Base-by-base conservation (phyloP, 2,329 filamentous ascomycete genomes). In the Xylaria sp. region DNA sequence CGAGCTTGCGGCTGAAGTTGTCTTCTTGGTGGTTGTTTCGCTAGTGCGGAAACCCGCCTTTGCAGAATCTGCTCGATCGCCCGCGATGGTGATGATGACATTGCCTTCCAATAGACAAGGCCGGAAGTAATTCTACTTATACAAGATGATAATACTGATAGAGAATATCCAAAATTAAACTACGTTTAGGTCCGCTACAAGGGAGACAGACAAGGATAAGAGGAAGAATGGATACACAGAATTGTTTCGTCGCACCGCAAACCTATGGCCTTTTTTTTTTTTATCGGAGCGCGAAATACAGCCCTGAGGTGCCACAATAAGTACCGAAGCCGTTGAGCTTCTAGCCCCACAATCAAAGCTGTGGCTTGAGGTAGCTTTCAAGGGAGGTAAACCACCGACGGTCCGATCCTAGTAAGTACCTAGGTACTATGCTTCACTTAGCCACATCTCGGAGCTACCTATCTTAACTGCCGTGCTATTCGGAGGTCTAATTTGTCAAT, bases 1-100 rank as follows among this genome's bases (percentile, higher is more conserved):
- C 25, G 23, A 69, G 66, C 63, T 72, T 71, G 69, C 59, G 61
- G 62, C 67, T 69, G 69, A 65, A 63, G 48, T 70, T 54, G 58
- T 66, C 37, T 68, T 16, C 44, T 40, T 53, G 37, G 58, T 57
- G 48, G 58, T 57, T 60, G 70, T 63, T 40, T 69, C 50, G 58
- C 40, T 66, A 69, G 57, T 50, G 66, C 59, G 60, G 58, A 47
- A 53, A 65, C 60, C 61, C 70, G 66, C 65, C 66, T 66, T 23
- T 57, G 70, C 59, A 68, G 65, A 71, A 58, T 72, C 66, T 73
- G 69, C 65, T 70, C 68, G 50, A 63, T n/a, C 37, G 66, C 51
- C 61, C 63, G 63, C 42, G 66, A 55, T 60, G 66, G n/a, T n/a
- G n/a, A 55, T 61, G 66, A 53, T 63, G 63, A 44, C 62, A 71